Conservation (phyloP, 164 flowering plant species). For the Liriodendron chinense region DNA sequence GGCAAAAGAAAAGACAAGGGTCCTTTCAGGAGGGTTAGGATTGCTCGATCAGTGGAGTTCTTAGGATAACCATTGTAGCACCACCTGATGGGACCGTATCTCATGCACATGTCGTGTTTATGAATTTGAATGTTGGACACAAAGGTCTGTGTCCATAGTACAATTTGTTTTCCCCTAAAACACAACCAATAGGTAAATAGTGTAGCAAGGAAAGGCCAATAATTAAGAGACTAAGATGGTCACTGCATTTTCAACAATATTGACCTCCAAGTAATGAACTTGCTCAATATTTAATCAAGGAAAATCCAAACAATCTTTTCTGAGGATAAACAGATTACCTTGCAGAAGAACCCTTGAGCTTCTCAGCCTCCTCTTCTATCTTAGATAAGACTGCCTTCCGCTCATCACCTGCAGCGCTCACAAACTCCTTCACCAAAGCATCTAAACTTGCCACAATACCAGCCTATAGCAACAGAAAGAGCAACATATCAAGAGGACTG, state of each 20-base stretch:
- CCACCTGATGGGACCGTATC: too few relatives aligned
- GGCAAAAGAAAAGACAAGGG: too few relatives aligned
- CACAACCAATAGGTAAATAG: too few relatives aligned
- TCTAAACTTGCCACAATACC: slow-evolving; percentile 61
- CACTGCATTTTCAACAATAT: not conserved
- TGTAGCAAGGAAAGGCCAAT: too few relatives aligned
- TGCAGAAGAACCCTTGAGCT: slow-evolving; percentile 67
- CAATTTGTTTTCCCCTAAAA: too few relatives aligned
- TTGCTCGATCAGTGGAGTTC: too few relatives aligned
- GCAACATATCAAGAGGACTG: not conserved
- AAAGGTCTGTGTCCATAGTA: too few relatives aligned
- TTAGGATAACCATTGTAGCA: too few relatives aligned
- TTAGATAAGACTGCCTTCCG: slow-evolving; percentile 53
- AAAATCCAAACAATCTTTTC: not conserved
- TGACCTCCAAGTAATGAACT: not conserved
- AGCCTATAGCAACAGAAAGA: slow-evolving; percentile 47
- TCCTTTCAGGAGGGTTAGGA: too few relatives aligned
- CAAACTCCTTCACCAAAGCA: slow-evolving; percentile 75
- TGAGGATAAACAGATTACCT: slow-evolving; percentile 39
- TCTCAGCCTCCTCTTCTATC: slow-evolving; percentile 75
- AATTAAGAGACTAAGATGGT: not conserved
- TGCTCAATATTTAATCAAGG: not conserved
- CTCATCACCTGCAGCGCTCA: slow-evolving; percentile 62
- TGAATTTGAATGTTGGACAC: too few relatives aligned
- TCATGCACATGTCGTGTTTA: too few relatives aligned